These are phyloP conservation scores for Gossypium stocksii DNA, from an alignment of 345 rosid genomes.

Conservation along the genomic window DNA sequence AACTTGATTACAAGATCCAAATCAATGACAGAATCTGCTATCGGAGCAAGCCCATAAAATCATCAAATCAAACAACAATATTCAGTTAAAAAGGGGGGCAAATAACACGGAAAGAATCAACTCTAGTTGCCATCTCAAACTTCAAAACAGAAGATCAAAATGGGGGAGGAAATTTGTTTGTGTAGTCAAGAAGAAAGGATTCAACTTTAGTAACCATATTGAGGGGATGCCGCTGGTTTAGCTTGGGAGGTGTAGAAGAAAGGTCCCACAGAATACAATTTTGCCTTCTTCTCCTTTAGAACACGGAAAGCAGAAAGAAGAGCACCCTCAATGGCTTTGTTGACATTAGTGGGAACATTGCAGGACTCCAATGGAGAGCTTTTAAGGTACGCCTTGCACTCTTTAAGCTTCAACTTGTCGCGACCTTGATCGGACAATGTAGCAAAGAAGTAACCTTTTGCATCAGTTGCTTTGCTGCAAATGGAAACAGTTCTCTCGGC, in stretches of 20 bases:
- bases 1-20: background rate
- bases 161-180: background rate
- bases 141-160: background rate
- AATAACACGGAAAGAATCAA: background rate
- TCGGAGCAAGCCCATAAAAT: background rate
- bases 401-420: slow-evolving; percentile 28
- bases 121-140: background rate
- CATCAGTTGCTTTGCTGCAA: slow-evolving; percentile 48
- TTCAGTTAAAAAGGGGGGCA: background rate
- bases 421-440: slow-evolving; percentile 32
- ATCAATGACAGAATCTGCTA: background rate
- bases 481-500: slow-evolving; percentile 49
- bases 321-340: slow-evolving; percentile 47
- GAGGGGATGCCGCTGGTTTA: background rate
- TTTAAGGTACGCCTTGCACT: slow-evolving; percentile 56
- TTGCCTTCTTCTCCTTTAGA: slow-evolving; percentile 23
- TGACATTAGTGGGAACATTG: slow-evolving; percentile 46
- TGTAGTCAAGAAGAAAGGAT: background rate
- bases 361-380: slow-evolving; percentile 44
- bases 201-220: slow-evolving; percentile 7
- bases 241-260: slow-evolving; percentile 38
- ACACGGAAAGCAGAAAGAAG: slow-evolving; percentile 37
- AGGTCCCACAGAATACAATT: slow-evolving; percentile 54
- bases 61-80: background rate
- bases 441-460: slow-evolving; percentile 48